Base-by-base conservation (phyloP, 2,329 filamentous ascomycete genomes). In the Geosmithia morbida region DNA sequence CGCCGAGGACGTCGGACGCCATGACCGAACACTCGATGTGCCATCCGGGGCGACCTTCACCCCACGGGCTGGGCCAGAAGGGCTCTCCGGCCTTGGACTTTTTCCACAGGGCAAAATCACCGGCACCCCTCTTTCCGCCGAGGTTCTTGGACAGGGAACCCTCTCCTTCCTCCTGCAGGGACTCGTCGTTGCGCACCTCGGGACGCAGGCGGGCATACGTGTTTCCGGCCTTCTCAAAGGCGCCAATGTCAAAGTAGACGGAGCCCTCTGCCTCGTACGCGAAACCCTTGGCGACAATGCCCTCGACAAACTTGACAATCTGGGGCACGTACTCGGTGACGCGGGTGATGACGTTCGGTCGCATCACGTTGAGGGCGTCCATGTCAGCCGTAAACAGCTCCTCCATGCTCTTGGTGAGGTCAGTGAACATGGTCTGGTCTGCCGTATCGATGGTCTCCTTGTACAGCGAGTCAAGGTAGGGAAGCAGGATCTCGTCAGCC, bases 21-120 rank as follows among this genome's bases (percentile, higher is more conserved):
- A 97, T 96, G 16, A 88, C 88, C 1, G 84, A 89, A 78, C 90
- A 96, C 67, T 96, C 89, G 57, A 96, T 96, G 59, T 96, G 90
- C 90, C 90, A 97, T 17, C 90, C 90, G 1, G 90, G 90, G 43
- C 90, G 74, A 4, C 89, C 89, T 48, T 81, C 73, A 4, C 90
- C 88, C 89, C 90, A 97, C 3, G 81, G 80, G 55, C 85, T 92
- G 5, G 80, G 72, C 90, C 90, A 97, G 53, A 79, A 85, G 0
- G 90, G 90, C 70, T 97, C 90, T 42, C 90, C 90, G 14, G 86
- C 79, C 66, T 94, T 96, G 1, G 84, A 89, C 47, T 83, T 81
- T 63, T 97, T 97, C 89, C 88, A 96, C 2, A 97, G 69, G 1
- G 88, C 89, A 65, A 97, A 97, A 58, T 97, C 89, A 7, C 84